Evolutionary conservation across 345 rosid genomes (phyloP), one percentile per base, ranked within the genome.

Genomic region (Linum tenue): DNA sequence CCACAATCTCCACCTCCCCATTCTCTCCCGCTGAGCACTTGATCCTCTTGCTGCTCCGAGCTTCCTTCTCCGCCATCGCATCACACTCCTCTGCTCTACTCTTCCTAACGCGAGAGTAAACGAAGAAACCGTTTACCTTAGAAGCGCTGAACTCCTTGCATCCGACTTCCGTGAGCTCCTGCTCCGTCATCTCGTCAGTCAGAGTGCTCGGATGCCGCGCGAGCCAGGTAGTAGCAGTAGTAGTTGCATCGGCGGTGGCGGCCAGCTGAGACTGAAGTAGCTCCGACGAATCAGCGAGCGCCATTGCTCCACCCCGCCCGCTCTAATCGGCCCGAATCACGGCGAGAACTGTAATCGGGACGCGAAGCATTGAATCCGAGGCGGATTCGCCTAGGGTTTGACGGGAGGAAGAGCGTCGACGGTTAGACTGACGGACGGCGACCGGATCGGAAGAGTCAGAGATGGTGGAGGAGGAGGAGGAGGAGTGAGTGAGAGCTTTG

Each of bases 301-400:
- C 53, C 53, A 48, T 48, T 48, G 9, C 53, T 5, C 48, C 61
- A 75, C 87, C 80, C 65, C 96, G 94, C 39, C 90, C 97, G 3
- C 89, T 96, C 82, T 89, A 76, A 71, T 96, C 91, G 56, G 98
- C 90, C 74, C 87, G 53, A 48, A 9, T 48, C 53, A 12, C 53
- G 14, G 53, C 11, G 14, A 15, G 53, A 8, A 48, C 53, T 48
- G 53, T 12, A 48, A 48, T 48, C 53, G 53, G 53, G 14, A 3
- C 14, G 14, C 14, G 53, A 48, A 48, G 15, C 53, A 48, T 48
- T 3, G 14, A 15, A 48, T 48, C 98, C 53, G 11, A 48, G 53
- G 0, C 53, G 53, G 53, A 9, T 48, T 7, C 11, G 53, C 53
- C 14, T 48, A 48, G 53, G 53, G 53, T 48, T 48, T 48, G 9